A percentile compares a stretch with the other conserved stretches of the same genome.
Evolutionary conservation across 768 basidiomycete genomes (phyloP).

Genomic region (Russula olivacea): DNA sequence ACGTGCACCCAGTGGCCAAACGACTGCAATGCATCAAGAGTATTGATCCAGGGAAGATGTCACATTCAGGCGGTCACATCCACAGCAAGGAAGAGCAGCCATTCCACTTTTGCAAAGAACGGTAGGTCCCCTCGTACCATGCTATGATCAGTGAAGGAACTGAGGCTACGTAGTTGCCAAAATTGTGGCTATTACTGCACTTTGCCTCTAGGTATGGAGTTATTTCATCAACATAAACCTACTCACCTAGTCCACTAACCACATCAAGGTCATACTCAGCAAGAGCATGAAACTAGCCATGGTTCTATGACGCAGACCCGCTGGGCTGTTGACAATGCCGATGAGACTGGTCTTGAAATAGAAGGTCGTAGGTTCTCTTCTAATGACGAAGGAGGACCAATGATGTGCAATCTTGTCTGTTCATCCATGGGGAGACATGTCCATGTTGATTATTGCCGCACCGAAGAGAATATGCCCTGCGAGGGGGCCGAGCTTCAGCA

Average conservation of each 20-base stretch:
- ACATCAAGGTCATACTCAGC: conserved; percentile 49
- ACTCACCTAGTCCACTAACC: background rate
- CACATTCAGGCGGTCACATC: conserved; percentile 44
- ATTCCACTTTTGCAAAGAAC: conserved; percentile 51
- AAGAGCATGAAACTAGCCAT: conserved; percentile 57
- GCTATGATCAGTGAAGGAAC: background rate
- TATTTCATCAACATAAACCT: background rate
- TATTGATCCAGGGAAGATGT: conserved; percentile 40
- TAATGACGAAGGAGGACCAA: conserved; percentile 53
- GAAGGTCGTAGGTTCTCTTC: conserved; percentile 50
- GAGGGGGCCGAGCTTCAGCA: conserved; percentile 43
- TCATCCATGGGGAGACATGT: conserved; percentile 50
- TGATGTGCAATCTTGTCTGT: conserved; percentile 57
- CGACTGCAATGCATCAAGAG: conserved; percentile 45
- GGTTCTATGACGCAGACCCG: conserved; percentile 55
- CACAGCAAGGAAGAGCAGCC: conserved; percentile 42
- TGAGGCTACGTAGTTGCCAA: conserved; percentile 38
- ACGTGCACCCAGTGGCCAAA: conserved; percentile 38
- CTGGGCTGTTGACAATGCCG: conserved; percentile 52
- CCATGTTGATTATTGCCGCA: conserved; percentile 53
- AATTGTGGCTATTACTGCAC: conserved; percentile 57
- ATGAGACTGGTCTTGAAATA: conserved; percentile 47
- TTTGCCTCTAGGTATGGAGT: conserved; percentile 43
- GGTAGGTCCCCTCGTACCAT: conserved; percentile 30
- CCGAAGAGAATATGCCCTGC: conserved; percentile 36